Conservation (phyloP, 2,329 filamentous ascomycete species). For the Calonectria pseudoturangicola region DNA sequence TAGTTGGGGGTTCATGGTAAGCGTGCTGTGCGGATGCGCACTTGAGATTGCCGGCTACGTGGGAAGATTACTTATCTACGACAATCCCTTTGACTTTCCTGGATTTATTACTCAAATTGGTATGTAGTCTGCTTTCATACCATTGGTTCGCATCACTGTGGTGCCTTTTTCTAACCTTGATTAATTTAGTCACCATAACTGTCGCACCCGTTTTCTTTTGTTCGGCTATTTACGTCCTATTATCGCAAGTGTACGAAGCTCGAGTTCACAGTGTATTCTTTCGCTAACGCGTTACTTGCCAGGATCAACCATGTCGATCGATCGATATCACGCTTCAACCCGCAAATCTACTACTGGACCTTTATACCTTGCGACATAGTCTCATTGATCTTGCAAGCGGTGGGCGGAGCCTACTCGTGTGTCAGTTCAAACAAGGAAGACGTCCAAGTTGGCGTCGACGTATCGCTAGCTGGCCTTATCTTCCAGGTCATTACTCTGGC, state of each 20-base stretch:
- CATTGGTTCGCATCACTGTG: not conserved
- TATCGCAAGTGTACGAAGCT: constrained; percentile 38
- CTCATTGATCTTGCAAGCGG: constrained; percentile 68
- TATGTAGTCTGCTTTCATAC: not conserved
- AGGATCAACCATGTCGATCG: constrained; percentile 32
- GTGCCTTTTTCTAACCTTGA: not conserved
- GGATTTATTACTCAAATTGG: constrained; percentile 36
- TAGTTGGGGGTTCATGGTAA: constrained; percentile 5
- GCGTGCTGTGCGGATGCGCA: not conserved
- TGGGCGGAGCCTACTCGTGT: constrained; percentile 57
- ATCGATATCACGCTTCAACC: constrained; percentile 33
- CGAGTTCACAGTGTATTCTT: not conserved
- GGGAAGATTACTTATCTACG: constrained; percentile 2
- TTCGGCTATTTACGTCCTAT: constrained; percentile 33
- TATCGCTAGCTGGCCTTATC: constrained; percentile 68
- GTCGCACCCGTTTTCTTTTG: not conserved
- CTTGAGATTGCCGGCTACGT: constrained; percentile 11
- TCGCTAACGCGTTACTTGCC: not conserved
- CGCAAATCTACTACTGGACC: constrained; percentile 36
- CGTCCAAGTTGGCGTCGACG: constrained; percentile 62
- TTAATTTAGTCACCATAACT: not conserved
- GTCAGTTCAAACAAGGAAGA: constrained; percentile 52
- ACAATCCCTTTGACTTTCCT: constrained; percentile 16
- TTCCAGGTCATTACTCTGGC: constrained; percentile 68
- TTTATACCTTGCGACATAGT: constrained; percentile 65